Conservation (phyloP, 2,329 filamentous ascomycete genomes). For the Fonsecaea erecta region DNA sequence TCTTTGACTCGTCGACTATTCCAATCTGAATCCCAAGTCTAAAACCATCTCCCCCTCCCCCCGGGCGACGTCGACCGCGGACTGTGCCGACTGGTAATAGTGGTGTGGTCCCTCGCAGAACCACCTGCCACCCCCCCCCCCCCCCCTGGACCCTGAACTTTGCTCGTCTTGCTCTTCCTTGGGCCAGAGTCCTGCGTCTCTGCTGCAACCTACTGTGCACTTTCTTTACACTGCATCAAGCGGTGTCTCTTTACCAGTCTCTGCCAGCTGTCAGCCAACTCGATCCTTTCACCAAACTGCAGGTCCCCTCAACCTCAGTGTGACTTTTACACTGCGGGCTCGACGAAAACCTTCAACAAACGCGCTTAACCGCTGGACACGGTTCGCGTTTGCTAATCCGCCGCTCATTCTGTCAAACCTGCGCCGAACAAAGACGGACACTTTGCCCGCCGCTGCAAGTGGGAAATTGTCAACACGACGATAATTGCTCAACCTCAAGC, state of each 20-base stretch:
- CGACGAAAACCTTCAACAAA: constrained; percentile 14
- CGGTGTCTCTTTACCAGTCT: background rate
- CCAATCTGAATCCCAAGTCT: constrained; percentile 15
- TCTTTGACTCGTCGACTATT: constrained; percentile 9
- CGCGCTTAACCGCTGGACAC: constrained; percentile 31
- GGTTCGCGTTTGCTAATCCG: constrained; percentile 24
- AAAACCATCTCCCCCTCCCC: background rate
- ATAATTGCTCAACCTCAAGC: background rate
- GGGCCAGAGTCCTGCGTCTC: constrained; percentile 8
- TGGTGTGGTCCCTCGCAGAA: constrained; percentile 2
- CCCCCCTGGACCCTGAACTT: constrained; percentile 26
- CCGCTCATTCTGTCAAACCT: constrained; percentile 1
- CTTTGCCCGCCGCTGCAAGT: background rate
- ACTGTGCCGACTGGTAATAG: constrained; percentile 2
- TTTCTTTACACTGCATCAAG: constrained; percentile 12
- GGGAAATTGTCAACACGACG: background rate
- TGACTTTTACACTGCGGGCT: constrained; percentile 24
- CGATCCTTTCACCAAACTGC: constrained; percentile 12
- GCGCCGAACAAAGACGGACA: background rate
- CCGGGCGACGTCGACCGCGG: constrained; percentile 7
- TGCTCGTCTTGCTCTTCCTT: constrained; percentile 15
- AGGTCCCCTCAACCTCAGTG: constrained; percentile 22
- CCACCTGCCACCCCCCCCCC: no score
- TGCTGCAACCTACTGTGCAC: constrained; percentile 5
- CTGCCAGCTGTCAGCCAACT: constrained; percentile 2